A percentile compares a stretch with the other conserved stretches of the same genome.
Conservation (phyloP, 2,329 filamentous ascomycete genomes). For the Neopestalotiopsis sp. region DNA sequence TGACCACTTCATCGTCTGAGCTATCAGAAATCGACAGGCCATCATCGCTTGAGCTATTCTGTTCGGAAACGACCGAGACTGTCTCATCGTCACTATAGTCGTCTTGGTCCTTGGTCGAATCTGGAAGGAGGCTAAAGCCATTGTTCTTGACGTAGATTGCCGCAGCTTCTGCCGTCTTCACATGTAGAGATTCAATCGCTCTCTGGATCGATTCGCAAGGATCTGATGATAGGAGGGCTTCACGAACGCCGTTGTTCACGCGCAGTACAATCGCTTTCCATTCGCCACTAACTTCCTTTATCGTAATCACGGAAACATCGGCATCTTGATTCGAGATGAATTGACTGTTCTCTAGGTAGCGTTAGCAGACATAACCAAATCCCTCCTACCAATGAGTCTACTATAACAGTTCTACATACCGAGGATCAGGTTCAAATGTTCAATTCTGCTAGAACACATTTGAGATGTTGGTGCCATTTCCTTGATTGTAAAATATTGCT, state of each 20-base stretch:
- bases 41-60: slow-evolving; percentile 28
- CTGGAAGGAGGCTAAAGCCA: slow-evolving; percentile 29
- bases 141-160: slow-evolving; percentile 31
- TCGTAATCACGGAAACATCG: slow-evolving; percentile 30
- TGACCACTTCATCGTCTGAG: slow-evolving; percentile 32
- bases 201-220: slow-evolving; percentile 22
- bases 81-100: slow-evolving; percentile 29
- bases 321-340: slow-evolving; percentile 33
- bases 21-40: slow-evolving; percentile 31
- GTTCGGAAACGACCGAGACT: slow-evolving; percentile 30
- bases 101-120: slow-evolving; percentile 24
- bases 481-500: neutral
- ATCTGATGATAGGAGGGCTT: slow-evolving; percentile 30
- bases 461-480: neutral
- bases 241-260: slow-evolving; percentile 26
- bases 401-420: slow-evolving; percentile 22
- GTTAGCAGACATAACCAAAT: neutral
- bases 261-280: slow-evolving; percentile 32
- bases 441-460: neutral
- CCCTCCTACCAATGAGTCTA: neutral
- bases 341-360: slow-evolving; percentile 32
- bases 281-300: slow-evolving; percentile 25
- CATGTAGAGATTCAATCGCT: slow-evolving; percentile 32
- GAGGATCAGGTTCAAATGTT: slow-evolving; percentile 17
- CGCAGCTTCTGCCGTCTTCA: slow-evolving; percentile 35